Base-by-base conservation (phyloP, 768 basidiomycete genomes). In the Polyporus arcularius region DNA sequence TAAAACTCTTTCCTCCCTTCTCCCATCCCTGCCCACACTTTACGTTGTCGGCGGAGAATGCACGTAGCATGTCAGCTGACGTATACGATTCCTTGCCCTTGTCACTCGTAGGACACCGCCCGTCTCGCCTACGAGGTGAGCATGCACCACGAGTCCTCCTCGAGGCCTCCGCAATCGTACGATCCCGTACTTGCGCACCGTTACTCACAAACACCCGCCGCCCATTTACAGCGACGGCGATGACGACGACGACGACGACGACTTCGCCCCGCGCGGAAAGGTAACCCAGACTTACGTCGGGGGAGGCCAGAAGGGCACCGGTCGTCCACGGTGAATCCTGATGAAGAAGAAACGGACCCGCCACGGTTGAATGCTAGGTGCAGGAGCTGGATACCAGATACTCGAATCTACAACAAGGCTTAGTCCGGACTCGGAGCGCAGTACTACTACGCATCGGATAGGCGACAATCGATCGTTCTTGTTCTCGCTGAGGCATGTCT, bases 231-330 rank as follows among this genome's bases (percentile, higher is more conserved):
- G 55, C 9, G 60, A 60, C 3, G 58, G 42, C 4, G 58, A 60
- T 30, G 59, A 60, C 7, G 53, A 61, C 7, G 60, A 60, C 3
- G 58, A 49, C 6, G 59, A 60, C 31, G 59, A 61, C 15, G 28
- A 28, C 32, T 61, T 56, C 38, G 45, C 40, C 30, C 60, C 60
- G 15, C 54, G 55, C 16, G 60, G 60, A 14, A 21, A 42, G 35
- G 31, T 43, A 2, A 50, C 48, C 0, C 55, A 61, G 4, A 50
- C 49, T 14, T 40, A 42, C 16, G 32, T 35, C 4, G 55, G 39
- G 2, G 60, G 60, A 1, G 26, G 43, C 40, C 51, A 51, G 42
- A 61, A 56, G 50, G 55, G 55, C 21, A 51, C 42, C 18, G 12
- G 5, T 26, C 54, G 60, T 8, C 60, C 60, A 2, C 60, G 55